A percentile compares a stretch with the other conserved stretches of the same genome.
phyloP scores from a whole-genome alignment of 208 protist genomes.

The Balamuthia mandrillaris region DNA sequence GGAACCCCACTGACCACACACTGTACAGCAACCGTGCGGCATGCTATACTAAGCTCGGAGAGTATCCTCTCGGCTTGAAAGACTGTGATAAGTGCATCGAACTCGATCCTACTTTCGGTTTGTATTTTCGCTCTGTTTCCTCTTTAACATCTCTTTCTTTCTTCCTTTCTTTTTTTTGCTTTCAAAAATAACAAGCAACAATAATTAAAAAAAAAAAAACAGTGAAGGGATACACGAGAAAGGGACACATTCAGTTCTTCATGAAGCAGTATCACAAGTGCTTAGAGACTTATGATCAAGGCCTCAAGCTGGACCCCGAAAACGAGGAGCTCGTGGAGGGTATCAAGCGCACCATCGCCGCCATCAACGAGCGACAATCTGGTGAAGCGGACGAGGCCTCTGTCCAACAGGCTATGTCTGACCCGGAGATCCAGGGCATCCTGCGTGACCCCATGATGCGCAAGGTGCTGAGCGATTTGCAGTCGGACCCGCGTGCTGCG shows the following conservation, averaged over 20 bases:
- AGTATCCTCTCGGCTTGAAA: slow-evolving; percentile 86
- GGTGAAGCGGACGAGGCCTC: slow-evolving; percentile 47
- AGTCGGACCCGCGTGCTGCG: neutral
- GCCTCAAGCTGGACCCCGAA: slow-evolving; percentile 84
- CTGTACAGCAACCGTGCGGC: slow-evolving; percentile 72
- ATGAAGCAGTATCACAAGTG: slow-evolving; percentile 93
- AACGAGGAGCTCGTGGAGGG: slow-evolving; percentile 65
- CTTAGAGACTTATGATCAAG: slow-evolving; percentile 89
- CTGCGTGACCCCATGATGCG: slow-evolving; percentile 43
- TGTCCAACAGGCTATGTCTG: slow-evolving; percentile 82
- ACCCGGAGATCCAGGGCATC: slow-evolving; percentile 88
- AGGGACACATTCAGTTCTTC: slow-evolving; percentile 85
- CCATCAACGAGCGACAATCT: slow-evolving; percentile 70
- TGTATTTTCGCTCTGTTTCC: too few species aligned
- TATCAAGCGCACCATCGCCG: slow-evolving; percentile 36
- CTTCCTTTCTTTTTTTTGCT: neutral
- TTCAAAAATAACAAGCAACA: too few species aligned
- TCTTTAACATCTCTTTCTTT: neutral
- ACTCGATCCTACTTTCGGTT: slow-evolving; percentile 86
- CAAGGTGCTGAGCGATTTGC: slow-evolving; percentile 26
- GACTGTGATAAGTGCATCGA: slow-evolving; percentile 92
- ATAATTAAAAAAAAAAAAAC: neutral
- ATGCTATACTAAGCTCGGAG: slow-evolving; percentile 92
- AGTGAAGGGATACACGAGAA: slow-evolving; percentile 85
- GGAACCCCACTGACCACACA: slow-evolving; percentile 82